These are phyloP conservation scores for Leucosporidium creatinivorum DNA, from an alignment of 768 basidiomycete species.

Conservation along the genomic window DNA sequence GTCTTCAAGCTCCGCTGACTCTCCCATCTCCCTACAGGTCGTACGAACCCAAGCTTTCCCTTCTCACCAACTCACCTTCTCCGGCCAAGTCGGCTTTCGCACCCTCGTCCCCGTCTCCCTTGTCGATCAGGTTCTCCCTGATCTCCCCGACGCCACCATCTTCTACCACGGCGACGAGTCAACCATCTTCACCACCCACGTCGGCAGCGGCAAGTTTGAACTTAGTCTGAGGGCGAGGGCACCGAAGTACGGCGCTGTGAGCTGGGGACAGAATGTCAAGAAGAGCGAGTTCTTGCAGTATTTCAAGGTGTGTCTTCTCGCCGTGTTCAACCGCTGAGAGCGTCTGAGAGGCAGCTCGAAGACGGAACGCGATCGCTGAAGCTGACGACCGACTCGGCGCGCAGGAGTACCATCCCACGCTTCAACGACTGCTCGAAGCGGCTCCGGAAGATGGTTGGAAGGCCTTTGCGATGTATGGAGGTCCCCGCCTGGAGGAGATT, in stretches of 20 bases:
- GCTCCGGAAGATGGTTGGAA: neutral
- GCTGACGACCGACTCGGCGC: no score
- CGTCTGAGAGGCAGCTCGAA: no score
- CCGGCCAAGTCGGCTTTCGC: conserved; percentile 2
- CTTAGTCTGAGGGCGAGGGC: neutral
- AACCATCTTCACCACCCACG: neutral
- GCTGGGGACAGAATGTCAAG: neutral
- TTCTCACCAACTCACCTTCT: neutral
- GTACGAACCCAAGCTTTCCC: neutral
- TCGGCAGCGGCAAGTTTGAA: conserved; percentile 3
- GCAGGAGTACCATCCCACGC: neutral
- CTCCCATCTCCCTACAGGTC: neutral
- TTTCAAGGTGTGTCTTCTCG: neutral
- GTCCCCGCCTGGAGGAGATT: neutral
- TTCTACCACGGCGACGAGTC: conserved; percentile 2
- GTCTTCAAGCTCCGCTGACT: neutral
- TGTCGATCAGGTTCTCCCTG: neutral
- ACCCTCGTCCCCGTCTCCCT: neutral
- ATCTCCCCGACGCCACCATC: neutral
- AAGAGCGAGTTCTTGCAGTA: neutral
- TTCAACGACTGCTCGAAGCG: neutral
- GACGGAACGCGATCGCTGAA: no score
- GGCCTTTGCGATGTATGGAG: neutral
- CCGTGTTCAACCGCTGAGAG: no score
- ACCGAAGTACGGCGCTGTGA: neutral